A percentile compares a stretch with the other conserved stretches of the same genome.
phyloP scores from a whole-genome alignment of 1,284 basidiomycete genomes.

The Fomitopsis pinicola region DNA sequence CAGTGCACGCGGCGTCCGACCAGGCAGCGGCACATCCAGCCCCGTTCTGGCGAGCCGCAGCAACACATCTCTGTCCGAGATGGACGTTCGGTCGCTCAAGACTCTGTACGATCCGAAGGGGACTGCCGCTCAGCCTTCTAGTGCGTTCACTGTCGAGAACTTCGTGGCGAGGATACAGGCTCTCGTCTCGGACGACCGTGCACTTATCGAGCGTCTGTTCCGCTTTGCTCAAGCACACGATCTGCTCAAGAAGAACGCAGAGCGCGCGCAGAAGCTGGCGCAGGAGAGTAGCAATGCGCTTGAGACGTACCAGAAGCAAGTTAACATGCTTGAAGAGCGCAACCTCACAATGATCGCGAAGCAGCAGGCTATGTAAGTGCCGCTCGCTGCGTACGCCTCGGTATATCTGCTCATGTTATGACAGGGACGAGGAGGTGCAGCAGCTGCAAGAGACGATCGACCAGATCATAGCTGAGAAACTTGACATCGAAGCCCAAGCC shows the following conservation, averaged over 20 bases:
- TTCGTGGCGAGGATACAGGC: slow-evolving; percentile 76
- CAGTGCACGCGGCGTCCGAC: slow-evolving; percentile 43
- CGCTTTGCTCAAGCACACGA: slow-evolving; percentile 86
- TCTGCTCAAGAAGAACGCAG: slow-evolving; percentile 84
- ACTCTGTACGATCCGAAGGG: slow-evolving; percentile 53
- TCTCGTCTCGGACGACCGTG: slow-evolving; percentile 75
- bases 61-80: slow-evolving; percentile 61
- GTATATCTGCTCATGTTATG: neutral
- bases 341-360: slow-evolving; percentile 49
- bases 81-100: slow-evolving; percentile 77
- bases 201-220: slow-evolving; percentile 77
- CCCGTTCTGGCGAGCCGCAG: slow-evolving; percentile 30
- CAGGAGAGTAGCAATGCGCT: slow-evolving; percentile 73
- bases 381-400: slow-evolving; percentile 3
- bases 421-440: slow-evolving; percentile 68
- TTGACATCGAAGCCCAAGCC: slow-evolving; percentile 63
- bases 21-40: slow-evolving; percentile 34
- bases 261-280: slow-evolving; percentile 83
- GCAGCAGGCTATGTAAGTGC: slow-evolving; percentile 52
- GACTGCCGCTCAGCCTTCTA: slow-evolving; percentile 23
- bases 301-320: slow-evolving; percentile 87
- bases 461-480: slow-evolving; percentile 56
- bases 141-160: slow-evolving; percentile 60
- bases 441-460: slow-evolving; percentile 61
- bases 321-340: slow-evolving; percentile 73